Evolutionary conservation across 495 filamentous ascomycete species (phyloP).

Genomic region (Aspergillus conjunctus): DNA sequence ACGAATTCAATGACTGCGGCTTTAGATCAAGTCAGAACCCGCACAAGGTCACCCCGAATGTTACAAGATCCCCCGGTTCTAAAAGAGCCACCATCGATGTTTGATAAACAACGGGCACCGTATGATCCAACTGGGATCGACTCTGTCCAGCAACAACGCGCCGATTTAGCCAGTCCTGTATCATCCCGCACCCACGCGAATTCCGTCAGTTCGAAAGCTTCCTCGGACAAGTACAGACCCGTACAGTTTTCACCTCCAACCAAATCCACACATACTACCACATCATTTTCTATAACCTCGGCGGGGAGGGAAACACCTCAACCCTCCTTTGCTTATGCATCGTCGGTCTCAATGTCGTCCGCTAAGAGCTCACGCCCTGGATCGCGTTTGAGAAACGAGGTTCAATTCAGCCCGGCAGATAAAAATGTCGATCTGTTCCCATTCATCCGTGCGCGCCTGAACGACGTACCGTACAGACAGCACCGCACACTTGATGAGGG

Average conservation of each 20-base stretch:
- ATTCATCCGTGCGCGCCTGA: conserved; percentile 71
- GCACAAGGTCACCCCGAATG: conserved; percentile 33
- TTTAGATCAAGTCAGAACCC: conserved; percentile 62
- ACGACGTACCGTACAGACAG: conserved; percentile 76
- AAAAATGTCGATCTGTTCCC: conserved; percentile 65
- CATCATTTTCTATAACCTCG: conserved; percentile 48
- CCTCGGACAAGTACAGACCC: conserved; percentile 45
- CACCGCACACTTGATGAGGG: conserved; percentile 62
- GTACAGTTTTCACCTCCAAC: conserved; percentile 43
- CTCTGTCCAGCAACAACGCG: conserved; percentile 52
- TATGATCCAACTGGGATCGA: conserved; percentile 48
- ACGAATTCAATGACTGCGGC: conserved; percentile 73
- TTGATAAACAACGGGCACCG: conserved; percentile 36
- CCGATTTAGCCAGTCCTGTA: conserved; percentile 61
- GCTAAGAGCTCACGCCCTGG: conserved; percentile 63
- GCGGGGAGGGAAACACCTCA: conserved; percentile 43
- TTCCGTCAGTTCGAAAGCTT: conserved; percentile 56
- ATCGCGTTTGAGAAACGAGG: conserved; percentile 80
- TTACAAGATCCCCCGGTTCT: conserved; percentile 43
- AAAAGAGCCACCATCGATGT: conserved; percentile 29
- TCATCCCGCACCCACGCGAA: conserved; percentile 67
- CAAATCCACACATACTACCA: conserved; percentile 49
- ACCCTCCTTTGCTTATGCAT: conserved; percentile 43
- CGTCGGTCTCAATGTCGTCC: conserved; percentile 66
- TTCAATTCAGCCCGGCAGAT: conserved; percentile 64